These are phyloP conservation scores for Angophora floribunda DNA, from an alignment of 345 rosid species.

Conservation along the genomic window DNA sequence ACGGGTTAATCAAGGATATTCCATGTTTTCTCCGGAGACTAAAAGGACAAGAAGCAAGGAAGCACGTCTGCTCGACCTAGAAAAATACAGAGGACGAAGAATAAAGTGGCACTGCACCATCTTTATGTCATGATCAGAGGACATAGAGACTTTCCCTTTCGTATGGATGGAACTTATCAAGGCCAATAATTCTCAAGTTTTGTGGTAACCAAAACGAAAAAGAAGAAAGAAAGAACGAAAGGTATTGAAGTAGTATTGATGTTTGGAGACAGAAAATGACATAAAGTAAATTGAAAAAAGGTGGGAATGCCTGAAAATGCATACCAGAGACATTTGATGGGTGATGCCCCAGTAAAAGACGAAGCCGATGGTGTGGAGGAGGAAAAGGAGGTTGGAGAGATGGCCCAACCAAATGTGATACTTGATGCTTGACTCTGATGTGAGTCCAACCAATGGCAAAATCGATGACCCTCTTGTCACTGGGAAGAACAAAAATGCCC, in stretches of 20 bases:
- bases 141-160: neutral
- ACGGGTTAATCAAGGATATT: neutral
- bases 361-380: constrained; percentile 29
- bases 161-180: neutral
- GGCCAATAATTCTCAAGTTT: neutral
- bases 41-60: neutral
- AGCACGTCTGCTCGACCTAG: neutral
- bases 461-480: constrained; percentile 34
- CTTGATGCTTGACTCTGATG: constrained; percentile 28
- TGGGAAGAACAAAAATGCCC: constrained; percentile 31
- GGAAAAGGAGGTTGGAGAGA: constrained; percentile 14
- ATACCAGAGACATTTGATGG: constrained; percentile 5
- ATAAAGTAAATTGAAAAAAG: neutral
- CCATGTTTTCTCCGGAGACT: neutral
- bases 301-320: constrained; percentile 5
- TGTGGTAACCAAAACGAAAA: neutral
- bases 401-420: constrained; percentile 44
- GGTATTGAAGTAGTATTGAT: neutral
- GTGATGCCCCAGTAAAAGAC: constrained; percentile 17
- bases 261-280: neutral
- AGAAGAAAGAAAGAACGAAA: neutral
- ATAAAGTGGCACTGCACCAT: neutral
- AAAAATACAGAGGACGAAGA: neutral
- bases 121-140: neutral
- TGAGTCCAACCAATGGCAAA: constrained; percentile 27